phyloP scores from a whole-genome alignment of 352 stramenopile genomes.

The Blastocystis sp. region DNA sequence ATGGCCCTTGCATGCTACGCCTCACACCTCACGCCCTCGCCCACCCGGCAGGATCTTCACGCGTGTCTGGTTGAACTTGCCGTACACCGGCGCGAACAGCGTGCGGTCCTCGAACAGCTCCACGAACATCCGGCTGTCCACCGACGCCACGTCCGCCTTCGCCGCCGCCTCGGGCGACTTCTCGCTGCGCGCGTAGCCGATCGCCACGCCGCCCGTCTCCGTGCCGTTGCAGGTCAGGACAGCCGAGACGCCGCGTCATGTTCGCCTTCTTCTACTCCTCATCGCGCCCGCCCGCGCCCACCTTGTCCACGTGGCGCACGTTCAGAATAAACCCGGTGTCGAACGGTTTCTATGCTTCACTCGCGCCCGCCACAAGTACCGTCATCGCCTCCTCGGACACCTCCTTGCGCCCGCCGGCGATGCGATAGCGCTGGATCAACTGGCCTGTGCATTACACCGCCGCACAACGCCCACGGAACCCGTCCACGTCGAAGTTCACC shows the following conservation, averaged over 20 bases:
- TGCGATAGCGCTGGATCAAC: conserved; percentile 21
- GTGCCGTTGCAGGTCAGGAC: conserved; percentile 16
- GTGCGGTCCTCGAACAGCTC: conserved; percentile 62
- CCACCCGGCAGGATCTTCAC: conserved; percentile 64
- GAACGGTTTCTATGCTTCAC: conserved; percentile 2
- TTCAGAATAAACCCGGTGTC: conserved; percentile 21
- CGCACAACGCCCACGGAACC: background rate
- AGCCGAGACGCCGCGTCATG: conserved; percentile 30
- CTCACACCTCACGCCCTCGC: background rate
- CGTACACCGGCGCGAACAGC: conserved; percentile 29
- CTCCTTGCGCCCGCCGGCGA: background rate
- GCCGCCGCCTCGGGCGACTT: conserved; percentile 43
- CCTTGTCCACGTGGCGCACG: conserved; percentile 40
- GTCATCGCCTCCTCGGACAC: background rate
- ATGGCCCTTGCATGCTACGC: conserved; percentile 29
- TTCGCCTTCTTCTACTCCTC: conserved; percentile 46
- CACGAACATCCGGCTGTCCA: conserved; percentile 14
- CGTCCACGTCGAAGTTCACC: background rate
- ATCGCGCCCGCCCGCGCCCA: background rate
- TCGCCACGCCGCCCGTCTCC: conserved; percentile 15
- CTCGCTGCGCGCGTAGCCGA: conserved; percentile 36
- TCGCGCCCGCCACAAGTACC: background rate
- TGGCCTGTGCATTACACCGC: background rate
- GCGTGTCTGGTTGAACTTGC: conserved; percentile 61
- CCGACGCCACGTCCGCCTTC: conserved; percentile 34